Evolutionary conservation across 768 basidiomycete species (phyloP).

Genomic region (Pleurotus tuber-regium): DNA sequence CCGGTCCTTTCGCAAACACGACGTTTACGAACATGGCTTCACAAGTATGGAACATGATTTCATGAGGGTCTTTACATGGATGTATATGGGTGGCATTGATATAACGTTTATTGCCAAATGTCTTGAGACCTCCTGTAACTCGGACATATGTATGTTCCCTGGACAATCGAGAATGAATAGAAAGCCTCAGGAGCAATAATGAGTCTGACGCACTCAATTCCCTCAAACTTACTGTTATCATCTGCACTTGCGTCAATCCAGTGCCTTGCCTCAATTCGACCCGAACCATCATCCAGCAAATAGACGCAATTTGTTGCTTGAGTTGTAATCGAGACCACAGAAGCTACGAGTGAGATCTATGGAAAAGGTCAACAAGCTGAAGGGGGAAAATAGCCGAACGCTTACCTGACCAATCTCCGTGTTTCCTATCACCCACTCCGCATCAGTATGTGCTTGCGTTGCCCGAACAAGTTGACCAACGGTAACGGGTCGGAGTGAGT

Average conservation of each 20-base stretch:
- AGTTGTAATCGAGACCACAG: slow-evolving; percentile 62
- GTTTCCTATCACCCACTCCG: slow-evolving; percentile 84
- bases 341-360: slow-evolving; percentile 73
- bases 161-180: no score
- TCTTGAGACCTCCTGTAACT: slow-evolving; percentile 79
- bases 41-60: slow-evolving; percentile 78
- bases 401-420: slow-evolving; percentile 76
- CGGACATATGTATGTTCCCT: slow-evolving; percentile 81
- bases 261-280: slow-evolving; percentile 69
- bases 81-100: slow-evolving; percentile 79
- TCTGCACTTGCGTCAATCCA: slow-evolving; percentile 75
- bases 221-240: slow-evolving; percentile 46
- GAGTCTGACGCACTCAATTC: slow-evolving; percentile 36
- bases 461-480: slow-evolving; percentile 54
- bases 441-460: slow-evolving; percentile 82
- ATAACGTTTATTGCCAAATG: slow-evolving; percentile 77
- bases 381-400: slow-evolving; percentile 9
- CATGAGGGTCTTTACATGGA: slow-evolving; percentile 63
- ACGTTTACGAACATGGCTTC: slow-evolving; percentile 73
- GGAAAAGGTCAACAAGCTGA: no score
- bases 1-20: slow-evolving; percentile 63
- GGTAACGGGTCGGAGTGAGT: slow-evolving; percentile 35
- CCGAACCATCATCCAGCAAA: slow-evolving; percentile 84
- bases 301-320: slow-evolving; percentile 84
- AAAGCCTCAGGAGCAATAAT: no score